A percentile compares a stretch with the other conserved stretches of the same genome.
Evolutionary conservation across 2,329 filamentous ascomycete genomes (phyloP).

Genomic region (Samsoniella hepiali): DNA sequence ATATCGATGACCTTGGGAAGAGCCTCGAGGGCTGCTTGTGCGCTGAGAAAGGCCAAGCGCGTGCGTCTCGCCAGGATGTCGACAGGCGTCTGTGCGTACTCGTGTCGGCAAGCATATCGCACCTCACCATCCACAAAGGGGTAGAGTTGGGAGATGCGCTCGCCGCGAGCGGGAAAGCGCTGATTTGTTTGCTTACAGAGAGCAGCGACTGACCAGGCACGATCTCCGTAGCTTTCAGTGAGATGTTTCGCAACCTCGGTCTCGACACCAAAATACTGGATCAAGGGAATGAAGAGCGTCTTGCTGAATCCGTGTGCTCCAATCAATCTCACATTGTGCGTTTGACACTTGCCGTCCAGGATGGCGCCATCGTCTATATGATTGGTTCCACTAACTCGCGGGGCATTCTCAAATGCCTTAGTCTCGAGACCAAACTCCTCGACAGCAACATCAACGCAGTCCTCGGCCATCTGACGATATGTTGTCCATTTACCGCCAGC

Average conservation of each 20-base stretch:
- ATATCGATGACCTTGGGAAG: slow-evolving; percentile 83
- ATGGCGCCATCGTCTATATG: slow-evolving; percentile 67
- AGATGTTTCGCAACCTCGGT: slow-evolving; percentile 90
- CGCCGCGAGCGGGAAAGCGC: slow-evolving; percentile 79
- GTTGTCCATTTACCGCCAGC: slow-evolving; percentile 92
- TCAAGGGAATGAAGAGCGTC: slow-evolving; percentile 88
- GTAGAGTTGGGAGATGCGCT: slow-evolving; percentile 76
- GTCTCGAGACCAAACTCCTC: slow-evolving; percentile 62
- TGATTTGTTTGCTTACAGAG: slow-evolving; percentile 72
- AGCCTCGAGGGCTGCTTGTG: slow-evolving; percentile 83
- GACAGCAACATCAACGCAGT: slow-evolving; percentile 79
- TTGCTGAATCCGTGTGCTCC: slow-evolving; percentile 86
- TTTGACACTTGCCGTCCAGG: slow-evolving; percentile 69
- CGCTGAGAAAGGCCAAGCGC: slow-evolving; percentile 84
- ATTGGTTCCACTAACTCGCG: slow-evolving; percentile 67
- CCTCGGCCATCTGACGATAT: slow-evolving; percentile 89
- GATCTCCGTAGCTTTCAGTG: slow-evolving; percentile 82
- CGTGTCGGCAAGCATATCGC: slow-evolving; percentile 80
- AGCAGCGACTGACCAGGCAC: slow-evolving; percentile 85
- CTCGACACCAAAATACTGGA: slow-evolving; percentile 89
- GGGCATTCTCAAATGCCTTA: slow-evolving; percentile 54
- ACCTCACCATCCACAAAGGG: slow-evolving; percentile 92
- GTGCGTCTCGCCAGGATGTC: slow-evolving; percentile 85
- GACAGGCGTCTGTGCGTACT: slow-evolving; percentile 87
- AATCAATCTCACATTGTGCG: slow-evolving; percentile 75